These are phyloP conservation scores for Coffea eugenioides DNA, from an alignment of 257 asterid species.

Conservation along the genomic window DNA sequence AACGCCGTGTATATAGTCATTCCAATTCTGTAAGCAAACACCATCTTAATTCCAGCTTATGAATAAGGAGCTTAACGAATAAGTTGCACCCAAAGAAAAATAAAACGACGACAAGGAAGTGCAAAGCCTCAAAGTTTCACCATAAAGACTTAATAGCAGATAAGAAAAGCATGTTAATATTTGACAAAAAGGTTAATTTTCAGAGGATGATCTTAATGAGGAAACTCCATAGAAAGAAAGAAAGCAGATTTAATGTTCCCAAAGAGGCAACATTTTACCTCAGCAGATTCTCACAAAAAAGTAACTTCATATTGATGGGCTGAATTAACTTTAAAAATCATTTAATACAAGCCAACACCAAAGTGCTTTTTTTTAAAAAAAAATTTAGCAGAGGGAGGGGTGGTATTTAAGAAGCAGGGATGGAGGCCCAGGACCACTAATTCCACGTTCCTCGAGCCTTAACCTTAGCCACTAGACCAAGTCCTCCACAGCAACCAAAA, in stretches of 20 bases:
- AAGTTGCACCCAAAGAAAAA: background rate
- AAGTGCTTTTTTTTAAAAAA: too few species aligned
- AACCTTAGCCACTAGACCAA: too few species aligned
- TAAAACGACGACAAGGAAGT: background rate
- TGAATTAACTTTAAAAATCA: too few species aligned
- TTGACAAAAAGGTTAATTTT: background rate
- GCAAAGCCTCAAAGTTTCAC: background rate
- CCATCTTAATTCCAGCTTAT: background rate
- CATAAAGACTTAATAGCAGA: background rate
- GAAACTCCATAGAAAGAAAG: background rate
- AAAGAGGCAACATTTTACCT: background rate
- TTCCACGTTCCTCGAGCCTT: too few species aligned
- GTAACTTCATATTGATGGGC: too few species aligned
- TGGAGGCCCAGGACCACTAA: too few species aligned
- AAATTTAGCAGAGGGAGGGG: too few species aligned
- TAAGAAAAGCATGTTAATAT: background rate
- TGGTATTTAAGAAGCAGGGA: too few species aligned
- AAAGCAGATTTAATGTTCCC: background rate
- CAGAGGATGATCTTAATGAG: background rate
- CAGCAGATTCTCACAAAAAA: background rate
- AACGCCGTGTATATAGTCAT: background rate
- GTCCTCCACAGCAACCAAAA: too few species aligned
- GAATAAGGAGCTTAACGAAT: background rate
- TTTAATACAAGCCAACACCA: background rate
- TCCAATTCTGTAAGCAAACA: background rate